phyloP scores from a whole-genome alignment of 2,329 filamentous ascomycete species.

The Periconia sp. region DNA sequence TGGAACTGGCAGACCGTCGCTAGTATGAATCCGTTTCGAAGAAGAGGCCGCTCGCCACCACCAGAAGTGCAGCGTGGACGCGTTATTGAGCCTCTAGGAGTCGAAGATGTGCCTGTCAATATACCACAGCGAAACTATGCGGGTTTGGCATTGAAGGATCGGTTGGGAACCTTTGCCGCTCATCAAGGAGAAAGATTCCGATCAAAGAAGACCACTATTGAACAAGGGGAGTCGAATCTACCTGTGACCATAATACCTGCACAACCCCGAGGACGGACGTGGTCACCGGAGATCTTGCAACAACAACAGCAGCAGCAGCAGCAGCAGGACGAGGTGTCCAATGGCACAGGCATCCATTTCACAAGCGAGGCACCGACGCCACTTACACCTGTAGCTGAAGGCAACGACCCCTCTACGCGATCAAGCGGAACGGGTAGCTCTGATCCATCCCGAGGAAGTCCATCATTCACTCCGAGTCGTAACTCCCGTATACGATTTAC shows the following conservation, averaged over 20 bases:
- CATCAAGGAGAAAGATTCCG: slow-evolving; percentile 54
- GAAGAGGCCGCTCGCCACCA: slow-evolving; percentile 63
- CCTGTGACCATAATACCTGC: slow-evolving; percentile 68
- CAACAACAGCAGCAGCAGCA: slow-evolving; percentile 28
- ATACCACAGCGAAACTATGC: slow-evolving; percentile 52
- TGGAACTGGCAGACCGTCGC: slow-evolving; percentile 58
- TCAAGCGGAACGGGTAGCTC: not conserved
- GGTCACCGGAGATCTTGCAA: slow-evolving; percentile 55
- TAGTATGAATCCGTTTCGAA: slow-evolving; percentile 62
- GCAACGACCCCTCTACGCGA: not conserved
- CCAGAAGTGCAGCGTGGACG: slow-evolving; percentile 65
- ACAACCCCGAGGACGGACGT: slow-evolving; percentile 61
- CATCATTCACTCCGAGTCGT: slow-evolving; percentile 20
- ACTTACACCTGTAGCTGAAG: not conserved
- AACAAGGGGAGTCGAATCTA: slow-evolving; percentile 49
- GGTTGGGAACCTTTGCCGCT: slow-evolving; percentile 56
- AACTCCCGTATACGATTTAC: slow-evolving; percentile 34
- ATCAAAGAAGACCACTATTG: slow-evolving; percentile 43
- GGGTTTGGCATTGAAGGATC: slow-evolving; percentile 51
- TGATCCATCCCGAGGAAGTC: not conserved
- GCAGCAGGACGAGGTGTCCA: slow-evolving; percentile 23
- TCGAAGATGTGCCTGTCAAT: slow-evolving; percentile 41
- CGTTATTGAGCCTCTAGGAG: slow-evolving; percentile 51
- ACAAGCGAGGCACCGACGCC: slow-evolving; percentile 21
- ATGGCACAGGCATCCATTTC: slow-evolving; percentile 20